Conservation (phyloP, 768 basidiomycete species). For the Gymnopilus junonius region DNA sequence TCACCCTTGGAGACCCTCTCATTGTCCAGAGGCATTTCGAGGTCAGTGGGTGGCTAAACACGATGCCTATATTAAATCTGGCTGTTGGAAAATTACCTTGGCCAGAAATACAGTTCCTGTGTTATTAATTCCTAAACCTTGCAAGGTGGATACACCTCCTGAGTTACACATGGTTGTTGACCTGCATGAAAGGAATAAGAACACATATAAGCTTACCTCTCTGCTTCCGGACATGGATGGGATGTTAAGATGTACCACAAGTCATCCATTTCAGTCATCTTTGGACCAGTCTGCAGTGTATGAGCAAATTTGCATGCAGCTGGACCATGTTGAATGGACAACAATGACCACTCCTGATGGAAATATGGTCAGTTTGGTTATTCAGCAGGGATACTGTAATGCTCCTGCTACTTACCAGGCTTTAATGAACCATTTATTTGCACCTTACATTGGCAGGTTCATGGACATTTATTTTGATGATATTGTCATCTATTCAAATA, state of each 20-base stretch:
- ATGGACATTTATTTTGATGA: no score
- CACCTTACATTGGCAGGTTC: neutral
- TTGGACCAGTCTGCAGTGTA: no score
- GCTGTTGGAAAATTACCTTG: conserved; percentile 30
- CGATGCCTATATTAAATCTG: conserved; percentile 26
- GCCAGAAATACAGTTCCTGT: conserved; percentile 37
- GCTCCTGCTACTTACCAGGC: neutral
- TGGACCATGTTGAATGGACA: neutral
- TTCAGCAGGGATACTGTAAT: no score
- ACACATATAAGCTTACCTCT: conserved; percentile 37
- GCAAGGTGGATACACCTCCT: conserved; percentile 18
- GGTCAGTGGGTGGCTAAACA: conserved; percentile 30
- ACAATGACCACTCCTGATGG: neutral
- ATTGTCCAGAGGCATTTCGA: no score
- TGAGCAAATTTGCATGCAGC: neutral
- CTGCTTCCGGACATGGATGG: no score
- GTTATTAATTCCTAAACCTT: conserved; percentile 33
- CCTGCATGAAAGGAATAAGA: conserved; percentile 36
- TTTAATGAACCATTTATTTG: neutral
- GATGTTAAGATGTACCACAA: no score
- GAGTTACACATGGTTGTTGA: conserved; percentile 36
- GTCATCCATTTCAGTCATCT: no score
- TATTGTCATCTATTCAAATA: no score
- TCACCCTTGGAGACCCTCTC: conserved; percentile 38
- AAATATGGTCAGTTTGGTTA: neutral